Conservation (phyloP, 2,329 filamentous ascomycete genomes). For the Tolypocladium tundrense region DNA sequence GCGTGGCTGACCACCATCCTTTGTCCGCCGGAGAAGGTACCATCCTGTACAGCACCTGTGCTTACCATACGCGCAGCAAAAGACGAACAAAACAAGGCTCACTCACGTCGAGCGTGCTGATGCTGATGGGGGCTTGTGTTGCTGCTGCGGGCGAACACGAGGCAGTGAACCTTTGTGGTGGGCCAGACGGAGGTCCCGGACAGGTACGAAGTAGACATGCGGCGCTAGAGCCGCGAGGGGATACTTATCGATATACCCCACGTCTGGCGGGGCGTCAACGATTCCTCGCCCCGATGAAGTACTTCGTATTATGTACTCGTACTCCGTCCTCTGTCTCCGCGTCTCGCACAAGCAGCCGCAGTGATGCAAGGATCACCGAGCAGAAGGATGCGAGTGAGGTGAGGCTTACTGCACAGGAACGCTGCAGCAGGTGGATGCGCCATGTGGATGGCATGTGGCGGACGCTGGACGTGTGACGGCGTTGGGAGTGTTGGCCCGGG, state of each 20-base stretch:
- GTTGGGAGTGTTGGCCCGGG: neutral
- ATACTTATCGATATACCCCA: constrained; percentile 10
- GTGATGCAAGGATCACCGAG: neutral
- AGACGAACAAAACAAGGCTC: neutral
- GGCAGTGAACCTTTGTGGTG: neutral
- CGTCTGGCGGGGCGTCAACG: neutral
- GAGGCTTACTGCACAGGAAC: neutral
- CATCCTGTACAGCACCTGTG: too few relatives aligned
- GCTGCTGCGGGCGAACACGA: neutral
- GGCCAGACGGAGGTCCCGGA: neutral
- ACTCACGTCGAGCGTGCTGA: neutral
- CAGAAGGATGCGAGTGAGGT: neutral
- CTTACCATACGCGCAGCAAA: neutral
- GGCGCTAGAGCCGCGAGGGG: neutral
- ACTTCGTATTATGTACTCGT: neutral
- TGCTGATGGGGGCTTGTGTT: neutral
- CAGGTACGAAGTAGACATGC: neutral
- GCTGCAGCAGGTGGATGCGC: neutral
- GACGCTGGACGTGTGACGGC: neutral
- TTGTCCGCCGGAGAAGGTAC: neutral
- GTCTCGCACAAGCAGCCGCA: neutral
- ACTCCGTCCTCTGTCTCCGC: neutral
- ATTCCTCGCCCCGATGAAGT: neutral
- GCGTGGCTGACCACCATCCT: neutral
- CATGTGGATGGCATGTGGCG: neutral